Base-by-base conservation (phyloP, 179 eudicot species). In the Beta lomatogona region DNA sequence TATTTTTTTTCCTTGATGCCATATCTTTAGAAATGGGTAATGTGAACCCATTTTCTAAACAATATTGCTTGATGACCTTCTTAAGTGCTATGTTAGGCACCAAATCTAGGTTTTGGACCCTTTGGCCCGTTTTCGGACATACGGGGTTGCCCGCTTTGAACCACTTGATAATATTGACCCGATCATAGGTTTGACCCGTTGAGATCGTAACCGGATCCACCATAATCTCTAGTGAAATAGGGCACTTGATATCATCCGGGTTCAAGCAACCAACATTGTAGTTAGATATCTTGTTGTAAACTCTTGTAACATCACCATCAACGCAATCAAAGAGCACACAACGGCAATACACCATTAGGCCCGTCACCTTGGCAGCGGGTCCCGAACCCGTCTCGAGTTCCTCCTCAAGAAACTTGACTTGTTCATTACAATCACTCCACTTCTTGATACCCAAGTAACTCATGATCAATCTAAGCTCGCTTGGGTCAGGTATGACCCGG, bases 161-260 rank as follows among this genome's bases (percentile, higher is more conserved):
- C 99, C 99, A 96, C 84, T 91, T 86, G n/a, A 76, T 52, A 41
- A 96, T 96, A 13, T 98, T 94, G 48, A 81, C 69, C 66, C 97
- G 89, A 66, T 92, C 97, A 18, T 94, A 94, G 4, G 98, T 94
- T 72, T 96, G 99, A 15, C 99, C 99, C 3, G 98, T 87, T 13
- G 86, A 75, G 45, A 94, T 76, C 0, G 93, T 88, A 9, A 96
- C 99, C 9, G 98, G 99, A 81, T 96, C 98, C 14, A 44, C 73
- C 98, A 96, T 96, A 79, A 91, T 79, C 84, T 95, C 99, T 2
- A 95, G 88, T 18, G 98, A 88, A 75, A 95, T 95, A 2, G 99
- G 98, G 79, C 99, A 94, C 78, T 89, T 86, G 71, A 96, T 86
- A 78, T 94, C 98, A 61, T 91, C 99, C 57, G 81, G 78, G 67